Evolutionary conservation across 2,329 filamentous ascomycete genomes (phyloP), one percentile per base, ranked within the genome.

Genomic region (Monilinia fructicola): DNA sequence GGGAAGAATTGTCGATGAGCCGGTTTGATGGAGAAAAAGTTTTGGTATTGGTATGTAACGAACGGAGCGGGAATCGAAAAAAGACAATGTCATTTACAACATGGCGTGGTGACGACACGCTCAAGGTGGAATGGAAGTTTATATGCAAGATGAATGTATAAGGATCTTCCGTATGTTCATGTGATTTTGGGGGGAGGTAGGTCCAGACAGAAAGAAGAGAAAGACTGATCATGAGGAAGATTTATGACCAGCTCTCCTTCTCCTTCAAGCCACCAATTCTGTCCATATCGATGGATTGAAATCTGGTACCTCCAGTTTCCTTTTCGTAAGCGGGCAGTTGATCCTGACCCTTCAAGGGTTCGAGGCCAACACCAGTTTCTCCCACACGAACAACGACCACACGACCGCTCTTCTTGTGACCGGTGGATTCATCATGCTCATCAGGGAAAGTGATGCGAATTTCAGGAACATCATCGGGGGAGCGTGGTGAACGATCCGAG

Each of bases 361-460:
- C 94, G 70, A 98, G 85, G 60, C 94, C 95, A 71, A 98, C 88
- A 48, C 88, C 84, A 58, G 91, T 90, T 71, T 98, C 95, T 69
- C 93, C 93, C 62, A 98, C 92, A 63, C 92, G 87, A 66, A 99
- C 94, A 46, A 98, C 87, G 28, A 99, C 90, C 62, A 98, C 93
- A 42, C 93, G 88, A 44, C 94, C 94, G 71, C 90, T 92, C 81
- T 90, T 90, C 73, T 85, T 85, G 78, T 88, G 92, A 73, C 94
- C 94, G 4, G 59, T 64, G 65, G 86, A 82, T 72, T 92, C 91
- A 76, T 97, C 93, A 73, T 96, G 89, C 82, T 98, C 95, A 74
- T 96, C 92, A 21, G 95, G 95, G 82, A 99, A 98, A 46, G 95
- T 98, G 78, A 99, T 97, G 79, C 93, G 92, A 75, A 99, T 99